phyloP scores from a whole-genome alignment of 345 rosid genomes.

The Populus tremula region DNA sequence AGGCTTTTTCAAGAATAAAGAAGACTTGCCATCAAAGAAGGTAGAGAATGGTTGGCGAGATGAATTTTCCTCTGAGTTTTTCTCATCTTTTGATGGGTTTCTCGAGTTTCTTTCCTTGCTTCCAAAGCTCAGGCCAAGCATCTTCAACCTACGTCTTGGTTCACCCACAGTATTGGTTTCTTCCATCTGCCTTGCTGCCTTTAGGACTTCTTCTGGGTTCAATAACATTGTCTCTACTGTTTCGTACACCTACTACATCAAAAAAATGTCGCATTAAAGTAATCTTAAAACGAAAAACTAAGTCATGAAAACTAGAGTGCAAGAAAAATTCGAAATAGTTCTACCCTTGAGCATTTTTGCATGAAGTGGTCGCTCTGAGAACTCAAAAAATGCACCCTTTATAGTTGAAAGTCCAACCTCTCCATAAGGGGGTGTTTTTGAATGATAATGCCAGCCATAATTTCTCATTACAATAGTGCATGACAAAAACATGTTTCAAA shows the following conservation, averaged over 20 bases:
- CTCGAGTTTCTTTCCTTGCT: constrained; percentile 53
- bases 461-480: too few species aligned
- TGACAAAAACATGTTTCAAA: too few species aligned
- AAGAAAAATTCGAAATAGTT: too few species aligned
- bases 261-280: constrained; percentile 1
- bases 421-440: too few species aligned
- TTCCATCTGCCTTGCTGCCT: constrained; percentile 49
- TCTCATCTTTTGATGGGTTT: constrained; percentile 43
- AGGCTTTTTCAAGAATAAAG: constrained; percentile 69
- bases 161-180: constrained; percentile 41
- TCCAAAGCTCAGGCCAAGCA: constrained; percentile 68
- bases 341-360: too few species aligned
- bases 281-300: neutral
- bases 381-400: too few species aligned
- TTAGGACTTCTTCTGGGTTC: constrained; percentile 68
- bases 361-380: too few species aligned
- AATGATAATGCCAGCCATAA: too few species aligned
- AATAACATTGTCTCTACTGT: constrained; percentile 73
- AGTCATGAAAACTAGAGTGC: too few species aligned
- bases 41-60: constrained; percentile 63
- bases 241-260: constrained; percentile 62
- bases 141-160: constrained; percentile 54
- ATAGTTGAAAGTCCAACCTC: too few species aligned
- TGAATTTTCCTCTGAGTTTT: constrained; percentile 40
- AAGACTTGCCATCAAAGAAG: constrained; percentile 81